Conservation (phyloP, 176 grass and related monocot genomes). For the Rhynchospora pubera region DNA sequence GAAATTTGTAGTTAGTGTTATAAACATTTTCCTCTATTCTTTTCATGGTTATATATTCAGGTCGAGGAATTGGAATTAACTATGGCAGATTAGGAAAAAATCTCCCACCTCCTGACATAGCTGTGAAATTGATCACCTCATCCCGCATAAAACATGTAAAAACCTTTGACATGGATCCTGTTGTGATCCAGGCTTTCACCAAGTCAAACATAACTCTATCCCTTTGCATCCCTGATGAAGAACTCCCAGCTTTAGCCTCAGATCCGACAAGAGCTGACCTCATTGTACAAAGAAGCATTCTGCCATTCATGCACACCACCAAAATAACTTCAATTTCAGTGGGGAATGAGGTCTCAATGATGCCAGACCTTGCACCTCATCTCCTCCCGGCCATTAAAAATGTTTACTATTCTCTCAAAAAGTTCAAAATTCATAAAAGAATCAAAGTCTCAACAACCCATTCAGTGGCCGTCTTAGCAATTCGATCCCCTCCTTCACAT, state of each 20-base stretch:
- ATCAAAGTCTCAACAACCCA: conserved; percentile 23
- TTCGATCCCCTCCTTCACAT: conserved; percentile 24
- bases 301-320: conserved; percentile 19
- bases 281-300: conserved; percentile 14
- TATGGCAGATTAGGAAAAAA: conserved; percentile 20
- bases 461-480: conserved; percentile 24
- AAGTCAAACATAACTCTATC: conserved; percentile 24
- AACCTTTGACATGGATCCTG: conserved; percentile 24
- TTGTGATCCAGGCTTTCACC: conserved; percentile 20
- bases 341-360: conserved; percentile 24
- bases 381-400: conserved; percentile 26
- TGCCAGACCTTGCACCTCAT: conserved; percentile 10
- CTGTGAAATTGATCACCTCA: conserved; percentile 20
- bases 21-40: neutral
- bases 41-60: conserved; percentile 3
- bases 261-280: conserved; percentile 7
- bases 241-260: neutral
- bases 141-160: conserved; percentile 23
- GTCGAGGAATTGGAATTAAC: conserved; percentile 21
- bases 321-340: conserved; percentile 25
- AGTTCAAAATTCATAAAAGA: conserved; percentile 16
- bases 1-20: neutral
- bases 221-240: conserved; percentile 22
- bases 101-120: conserved; percentile 12
- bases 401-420: conserved; percentile 16